Conservation (phyloP, 2,329 filamentous ascomycete genomes). For the Incumbomyces delicatus region DNA sequence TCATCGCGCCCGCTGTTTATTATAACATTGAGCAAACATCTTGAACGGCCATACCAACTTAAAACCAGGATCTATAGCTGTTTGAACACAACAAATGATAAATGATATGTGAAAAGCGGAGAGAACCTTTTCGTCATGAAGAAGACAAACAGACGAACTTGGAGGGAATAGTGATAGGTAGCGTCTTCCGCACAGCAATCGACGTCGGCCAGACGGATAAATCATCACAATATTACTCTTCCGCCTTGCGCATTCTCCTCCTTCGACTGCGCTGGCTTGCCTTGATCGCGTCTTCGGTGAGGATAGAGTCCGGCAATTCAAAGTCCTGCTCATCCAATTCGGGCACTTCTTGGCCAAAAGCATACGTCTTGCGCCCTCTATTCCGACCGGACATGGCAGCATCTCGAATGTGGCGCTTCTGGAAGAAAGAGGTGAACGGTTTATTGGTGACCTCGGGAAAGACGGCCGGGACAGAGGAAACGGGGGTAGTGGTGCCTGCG, state of each 20-base stretch:
- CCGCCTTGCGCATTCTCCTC: slow-evolving; percentile 12
- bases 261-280: slow-evolving; percentile 27
- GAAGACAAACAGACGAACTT: no score
- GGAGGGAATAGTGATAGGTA: no score
- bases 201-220: no score
- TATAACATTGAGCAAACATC: no score
- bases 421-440: slow-evolving; percentile 80
- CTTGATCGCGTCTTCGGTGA: slow-evolving; percentile 34
- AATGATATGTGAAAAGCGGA: no score
- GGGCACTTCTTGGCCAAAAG: slow-evolving; percentile 74
- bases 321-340: slow-evolving; percentile 65
- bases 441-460: slow-evolving; percentile 30
- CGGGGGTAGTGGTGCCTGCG: slow-evolving; percentile 1
- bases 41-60: no score
- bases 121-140: no score
- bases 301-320: slow-evolving; percentile 55
- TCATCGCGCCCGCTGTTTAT: no score
- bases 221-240: slow-evolving; percentile 4
- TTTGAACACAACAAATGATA: no score
- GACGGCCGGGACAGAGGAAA: slow-evolving; percentile 21
- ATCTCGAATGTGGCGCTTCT: slow-evolving; percentile 68
- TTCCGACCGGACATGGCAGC: slow-evolving; percentile 65
- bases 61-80: no score
- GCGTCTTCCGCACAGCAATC: no score
- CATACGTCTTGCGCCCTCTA: slow-evolving; percentile 59